phyloP scores from a whole-genome alignment of 1,284 basidiomycete genomes.

The Cryptococcus sp. region DNA sequence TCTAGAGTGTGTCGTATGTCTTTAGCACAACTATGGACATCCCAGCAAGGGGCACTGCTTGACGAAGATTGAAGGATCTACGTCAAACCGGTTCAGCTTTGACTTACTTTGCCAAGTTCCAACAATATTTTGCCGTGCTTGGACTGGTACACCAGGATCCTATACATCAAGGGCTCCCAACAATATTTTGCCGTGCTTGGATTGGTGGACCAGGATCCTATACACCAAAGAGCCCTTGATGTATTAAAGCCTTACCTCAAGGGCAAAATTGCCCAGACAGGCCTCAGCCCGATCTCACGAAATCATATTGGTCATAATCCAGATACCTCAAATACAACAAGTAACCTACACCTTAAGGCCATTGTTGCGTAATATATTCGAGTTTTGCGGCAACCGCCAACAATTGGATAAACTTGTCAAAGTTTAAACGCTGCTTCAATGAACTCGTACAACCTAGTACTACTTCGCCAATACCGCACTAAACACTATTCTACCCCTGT shows the following conservation, averaged over 20 bases:
- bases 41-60: conserved; percentile 6
- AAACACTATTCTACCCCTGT: too few species aligned
- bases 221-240: background rate
- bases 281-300: background rate
- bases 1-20: background rate
- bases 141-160: conserved; percentile 1
- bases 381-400: too few species aligned
- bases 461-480: too few species aligned
- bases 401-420: too few species aligned
- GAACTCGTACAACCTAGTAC: too few species aligned
- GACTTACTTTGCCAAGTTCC: conserved; percentile 8
- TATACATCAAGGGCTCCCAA: background rate
- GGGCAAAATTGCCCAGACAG: background rate
- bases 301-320: too few species aligned
- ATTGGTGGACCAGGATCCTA: conserved; percentile 1
- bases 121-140: conserved; percentile 4
- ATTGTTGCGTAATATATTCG: too few species aligned
- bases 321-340: too few species aligned
- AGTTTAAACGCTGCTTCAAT: too few species aligned
- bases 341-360: too few species aligned
- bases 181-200: conserved; percentile 4
- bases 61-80: conserved; percentile 2
- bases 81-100: conserved; percentile 7
- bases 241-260: background rate
- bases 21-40: conserved; percentile 7